These are phyloP conservation scores for Sophora flavescens DNA, from an alignment of 306 rosid species.

Conservation along the genomic window DNA sequence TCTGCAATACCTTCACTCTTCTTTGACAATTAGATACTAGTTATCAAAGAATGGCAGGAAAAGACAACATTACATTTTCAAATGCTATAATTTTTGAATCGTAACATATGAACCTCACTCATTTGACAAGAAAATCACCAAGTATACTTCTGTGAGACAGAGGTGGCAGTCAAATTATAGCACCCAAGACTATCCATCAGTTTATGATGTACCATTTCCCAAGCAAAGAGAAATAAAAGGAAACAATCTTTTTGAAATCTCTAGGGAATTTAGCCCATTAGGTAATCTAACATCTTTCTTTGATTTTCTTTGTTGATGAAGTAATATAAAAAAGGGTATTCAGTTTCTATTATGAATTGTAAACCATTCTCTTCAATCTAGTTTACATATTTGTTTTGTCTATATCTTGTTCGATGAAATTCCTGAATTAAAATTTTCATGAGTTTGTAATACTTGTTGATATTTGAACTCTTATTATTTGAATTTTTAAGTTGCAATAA, in stretches of 20 bases:
- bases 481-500: too few species aligned
- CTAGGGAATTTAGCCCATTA: too few species aligned
- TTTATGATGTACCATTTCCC: neutral
- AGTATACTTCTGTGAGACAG: neutral
- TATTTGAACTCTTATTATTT: too few species aligned
- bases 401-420: too few species aligned
- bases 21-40: neutral
- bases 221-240: neutral
- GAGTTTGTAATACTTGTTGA: too few species aligned
- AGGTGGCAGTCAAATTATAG: neutral
- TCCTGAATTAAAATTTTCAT: too few species aligned
- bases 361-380: too few species aligned
- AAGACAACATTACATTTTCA: conserved; percentile 1
- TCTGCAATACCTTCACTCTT: conserved; percentile 12
- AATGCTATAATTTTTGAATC: neutral
- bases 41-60: neutral
- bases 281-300: too few species aligned
- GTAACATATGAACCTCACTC: neutral
- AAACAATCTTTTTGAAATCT: neutral
- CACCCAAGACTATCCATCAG: neutral
- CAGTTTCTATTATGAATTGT: too few species aligned
- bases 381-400: too few species aligned
- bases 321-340: too few species aligned
- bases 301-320: too few species aligned
- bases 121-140: neutral